Conservation (phyloP, 106 monocot species). For the Hemerocallis citrina region DNA sequence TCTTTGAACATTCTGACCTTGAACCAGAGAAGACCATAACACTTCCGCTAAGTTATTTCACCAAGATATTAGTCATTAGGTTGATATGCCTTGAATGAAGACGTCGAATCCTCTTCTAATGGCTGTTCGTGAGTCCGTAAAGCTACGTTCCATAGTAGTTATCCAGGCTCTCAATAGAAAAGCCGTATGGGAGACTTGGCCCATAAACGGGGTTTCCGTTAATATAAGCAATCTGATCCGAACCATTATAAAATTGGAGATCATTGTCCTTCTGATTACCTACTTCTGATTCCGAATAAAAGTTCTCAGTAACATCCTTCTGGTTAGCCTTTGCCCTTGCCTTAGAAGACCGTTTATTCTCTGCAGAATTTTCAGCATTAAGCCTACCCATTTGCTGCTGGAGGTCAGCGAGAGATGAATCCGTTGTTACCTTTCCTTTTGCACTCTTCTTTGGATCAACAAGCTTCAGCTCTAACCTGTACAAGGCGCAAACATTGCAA, state of each 20-base stretch:
- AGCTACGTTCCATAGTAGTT: conserved; percentile 18
- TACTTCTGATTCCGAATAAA: conserved; percentile 3
- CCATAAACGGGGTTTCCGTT: conserved; percentile 48
- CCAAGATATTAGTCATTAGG: too few species aligned
- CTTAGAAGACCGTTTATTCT: conserved; percentile 38
- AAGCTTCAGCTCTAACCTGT: conserved; percentile 81
- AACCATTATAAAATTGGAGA: conserved; percentile 12
- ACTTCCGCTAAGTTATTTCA: neutral
- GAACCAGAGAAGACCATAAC: neutral
- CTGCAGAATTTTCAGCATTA: conserved; percentile 32
- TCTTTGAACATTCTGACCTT: neutral
- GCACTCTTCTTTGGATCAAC: conserved; percentile 68
- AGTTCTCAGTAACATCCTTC: conserved; percentile 14
- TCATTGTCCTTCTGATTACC: conserved; percentile 17
- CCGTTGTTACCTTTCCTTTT: conserved; percentile 44
- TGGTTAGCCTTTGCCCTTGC: conserved; percentile 45
- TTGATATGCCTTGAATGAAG: too few species aligned
- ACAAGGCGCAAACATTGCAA: conserved; percentile 76
- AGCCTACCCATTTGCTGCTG: conserved; percentile 74
- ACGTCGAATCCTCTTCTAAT: neutral
- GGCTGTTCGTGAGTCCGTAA: neutral
- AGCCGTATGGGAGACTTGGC: conserved; percentile 55
- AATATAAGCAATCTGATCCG: conserved; percentile 24
- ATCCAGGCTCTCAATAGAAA: conserved; percentile 35
- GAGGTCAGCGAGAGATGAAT: conserved; percentile 44